Percentiles rank a stretch among this genome's conserved stretches.
Evolutionary conservation across 2,329 filamentous ascomycete genomes (phyloP).

Genomic region (Metarhizium sp.): DNA sequence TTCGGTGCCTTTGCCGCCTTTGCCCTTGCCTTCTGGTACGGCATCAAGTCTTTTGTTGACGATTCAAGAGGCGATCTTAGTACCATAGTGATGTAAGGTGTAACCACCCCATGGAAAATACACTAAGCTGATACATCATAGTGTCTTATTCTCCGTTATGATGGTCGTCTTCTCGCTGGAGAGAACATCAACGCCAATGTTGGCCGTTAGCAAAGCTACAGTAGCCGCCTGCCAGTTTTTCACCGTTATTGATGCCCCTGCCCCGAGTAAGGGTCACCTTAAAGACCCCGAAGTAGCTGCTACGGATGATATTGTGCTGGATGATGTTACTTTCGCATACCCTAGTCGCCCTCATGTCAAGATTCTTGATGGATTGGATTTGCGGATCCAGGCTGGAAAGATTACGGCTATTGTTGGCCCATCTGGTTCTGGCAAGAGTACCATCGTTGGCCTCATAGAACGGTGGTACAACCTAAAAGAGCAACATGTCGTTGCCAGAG

Average conservation of each 20-base stretch:
- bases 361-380: conserved; percentile 49
- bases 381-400: conserved; percentile 53
- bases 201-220: conserved; percentile 48
- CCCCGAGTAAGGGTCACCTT: conserved; percentile 24
- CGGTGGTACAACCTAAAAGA: conserved; percentile 59
- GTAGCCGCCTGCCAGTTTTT: conserved; percentile 51
- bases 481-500: conserved; percentile 41
- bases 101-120: background rate
- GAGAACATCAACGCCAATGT: conserved; percentile 46
- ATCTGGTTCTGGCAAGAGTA: conserved; percentile 66
- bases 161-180: conserved; percentile 48
- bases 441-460: conserved; percentile 61
- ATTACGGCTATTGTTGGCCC: conserved; percentile 66
- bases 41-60: conserved; percentile 39
- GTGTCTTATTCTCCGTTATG: conserved; percentile 48
- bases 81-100: conserved; percentile 43
- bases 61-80: conserved; percentile 38
- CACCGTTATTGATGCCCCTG: conserved; percentile 40
- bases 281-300: conserved; percentile 28
- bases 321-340: conserved; percentile 63
- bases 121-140: conserved; percentile 3
- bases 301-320: conserved; percentile 36
- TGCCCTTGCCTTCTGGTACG: conserved; percentile 54
- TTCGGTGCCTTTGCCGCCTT: conserved; percentile 45
- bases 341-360: conserved; percentile 55